phyloP scores from a whole-genome alignment of 2,329 filamentous ascomycete species.

The Fusarium brevicatenulatum region DNA sequence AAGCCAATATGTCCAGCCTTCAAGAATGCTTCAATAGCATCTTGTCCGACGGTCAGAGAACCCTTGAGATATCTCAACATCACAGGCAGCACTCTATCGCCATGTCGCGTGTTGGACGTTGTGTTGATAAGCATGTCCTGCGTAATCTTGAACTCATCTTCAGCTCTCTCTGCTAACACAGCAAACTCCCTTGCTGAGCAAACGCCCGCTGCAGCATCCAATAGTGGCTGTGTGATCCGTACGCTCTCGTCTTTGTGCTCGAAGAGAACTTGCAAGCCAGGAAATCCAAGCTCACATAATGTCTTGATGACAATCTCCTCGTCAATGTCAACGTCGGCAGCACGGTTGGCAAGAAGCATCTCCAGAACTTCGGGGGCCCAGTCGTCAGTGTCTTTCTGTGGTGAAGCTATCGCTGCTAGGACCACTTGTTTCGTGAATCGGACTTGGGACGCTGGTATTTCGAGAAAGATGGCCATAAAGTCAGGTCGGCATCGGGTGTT shows the following conservation, averaged over 20 bases:
- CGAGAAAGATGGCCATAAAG: conserved; percentile 25
- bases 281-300: conserved; percentile 13
- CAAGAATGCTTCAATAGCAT: conserved; percentile 20
- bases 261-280: conserved; percentile 18
- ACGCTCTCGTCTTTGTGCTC: conserved; percentile 18
- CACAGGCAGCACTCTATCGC: conserved; percentile 20
- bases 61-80: conserved; percentile 20
- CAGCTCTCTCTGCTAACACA: conserved; percentile 11
- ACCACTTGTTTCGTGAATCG: conserved; percentile 24
- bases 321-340: conserved; percentile 24
- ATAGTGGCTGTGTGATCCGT: conserved; percentile 13
- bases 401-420: conserved; percentile 17
- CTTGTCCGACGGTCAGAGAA: conserved; percentile 9
- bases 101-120: conserved; percentile 16
- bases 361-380: conserved; percentile 28
- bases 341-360: conserved; percentile 24
- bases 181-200: conserved; percentile 23
- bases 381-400: conserved; percentile 15
- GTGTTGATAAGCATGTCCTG: conserved; percentile 32
- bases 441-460: conserved; percentile 12
- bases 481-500: conserved; percentile 22
- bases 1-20: conserved; percentile 24
- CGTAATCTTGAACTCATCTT: conserved; percentile 24
- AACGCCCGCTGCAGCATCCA: conserved; percentile 21
- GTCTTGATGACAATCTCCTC: conserved; percentile 18